Base-by-base conservation (phyloP, 1,284 basidiomycete genomes). In the Malassezia dermatis region DNA sequence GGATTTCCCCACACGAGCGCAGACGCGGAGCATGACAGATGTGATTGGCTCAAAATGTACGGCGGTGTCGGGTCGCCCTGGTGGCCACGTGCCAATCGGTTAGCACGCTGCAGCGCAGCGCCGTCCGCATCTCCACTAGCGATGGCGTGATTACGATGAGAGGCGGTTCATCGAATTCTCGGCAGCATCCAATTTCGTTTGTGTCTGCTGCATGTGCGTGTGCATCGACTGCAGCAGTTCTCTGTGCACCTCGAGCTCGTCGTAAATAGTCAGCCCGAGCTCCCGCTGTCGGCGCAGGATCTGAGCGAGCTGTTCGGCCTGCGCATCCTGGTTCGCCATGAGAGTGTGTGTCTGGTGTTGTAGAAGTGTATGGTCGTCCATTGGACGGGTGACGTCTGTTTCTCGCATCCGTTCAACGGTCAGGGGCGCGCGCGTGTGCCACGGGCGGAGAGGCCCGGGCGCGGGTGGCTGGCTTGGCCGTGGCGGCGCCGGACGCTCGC, bases 221-320 rank as follows among this genome's bases (percentile, higher is more conserved):
- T 83, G 80, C 50, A 96, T 77, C 66, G 83, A 82, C 67, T 91
- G 86, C 63, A 96, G 76, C 76, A 94, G 75, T 69, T 91, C 88
- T 63, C 84, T 90, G 77, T 96, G 93, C 64, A 84, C 78, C 6
- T 78, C 78, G 56, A 98, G 82, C 77, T 98, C 93, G 51, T 81
- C 79, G 54, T 82, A 80, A 61, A 98, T 96, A 15, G 89, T 88
- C 60, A 87, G 79, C 10, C 91, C 93, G 43, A 96, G 81, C 51
- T 86, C 83, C 63, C 84, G 81, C 77, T 96, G 91, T 37, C 88
- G 80, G 60, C 83, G 81, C n/a, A 98, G 78, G 56, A 94, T 83
- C 0, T 86, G 81, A 0, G 86, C 84, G 34, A 98, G 78, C 61
- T 84, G 81, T 11, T 83, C 78, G 24, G 94, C 80, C 67, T 91